Evolutionary conservation across 345 rosid species (phyloP).

Genomic region (Lepidium aucheri): DNA sequence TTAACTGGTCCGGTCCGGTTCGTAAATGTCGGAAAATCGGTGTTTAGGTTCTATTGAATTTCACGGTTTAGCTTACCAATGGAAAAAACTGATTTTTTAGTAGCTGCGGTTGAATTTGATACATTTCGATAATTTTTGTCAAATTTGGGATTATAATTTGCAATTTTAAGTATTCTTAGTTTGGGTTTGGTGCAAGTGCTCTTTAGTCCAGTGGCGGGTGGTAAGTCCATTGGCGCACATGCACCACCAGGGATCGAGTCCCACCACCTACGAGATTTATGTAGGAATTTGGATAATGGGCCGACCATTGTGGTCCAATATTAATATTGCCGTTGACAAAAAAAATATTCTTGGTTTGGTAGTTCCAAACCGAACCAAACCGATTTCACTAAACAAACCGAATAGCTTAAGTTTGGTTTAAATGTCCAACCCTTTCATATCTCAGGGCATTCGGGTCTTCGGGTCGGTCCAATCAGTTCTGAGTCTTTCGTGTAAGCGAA

Average conservation of each 20-base stretch:
- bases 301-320: too few relatives aligned
- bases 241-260: too few relatives aligned
- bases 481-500: too few relatives aligned
- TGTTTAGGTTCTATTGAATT: background rate
- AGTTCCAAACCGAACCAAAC: background rate
- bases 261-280: too few relatives aligned
- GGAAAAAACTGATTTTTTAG: background rate
- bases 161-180: background rate
- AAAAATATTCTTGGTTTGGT: background rate
- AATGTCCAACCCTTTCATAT: background rate
- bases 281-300: too few relatives aligned
- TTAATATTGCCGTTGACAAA: too few relatives aligned
- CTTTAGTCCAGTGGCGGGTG: too few relatives aligned
- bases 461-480: too few relatives aligned
- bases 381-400: background rate
- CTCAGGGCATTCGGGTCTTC: too few relatives aligned
- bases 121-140: background rate
- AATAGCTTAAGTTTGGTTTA: background rate
- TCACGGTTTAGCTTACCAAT: background rate
- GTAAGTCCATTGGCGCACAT: too few relatives aligned
- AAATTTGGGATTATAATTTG: background rate
- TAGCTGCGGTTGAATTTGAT: background rate
- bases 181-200: too few relatives aligned
- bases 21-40: background rate
- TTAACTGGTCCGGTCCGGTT: background rate